These are phyloP conservation scores for Fusarium luffae DNA, from an alignment of 2,329 filamentous ascomycete genomes.

Conservation along the genomic window DNA sequence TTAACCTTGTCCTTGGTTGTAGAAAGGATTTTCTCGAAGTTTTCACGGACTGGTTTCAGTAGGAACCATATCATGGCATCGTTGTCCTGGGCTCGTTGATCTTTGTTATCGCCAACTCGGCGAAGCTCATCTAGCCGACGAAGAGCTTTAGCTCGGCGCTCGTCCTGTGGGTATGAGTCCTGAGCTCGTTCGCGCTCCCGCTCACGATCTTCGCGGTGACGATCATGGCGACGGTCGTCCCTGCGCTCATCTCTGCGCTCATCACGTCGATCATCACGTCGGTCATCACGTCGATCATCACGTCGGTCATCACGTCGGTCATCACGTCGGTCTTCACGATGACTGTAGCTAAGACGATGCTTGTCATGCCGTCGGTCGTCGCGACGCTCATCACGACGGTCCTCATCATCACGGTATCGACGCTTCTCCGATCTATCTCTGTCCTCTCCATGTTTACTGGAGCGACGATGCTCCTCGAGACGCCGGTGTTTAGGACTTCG, in stretches of 20 bases:
- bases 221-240: slow-evolving; percentile 37
- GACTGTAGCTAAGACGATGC: slow-evolving; percentile 35
- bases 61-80: slow-evolving; percentile 61
- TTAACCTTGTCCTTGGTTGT: slow-evolving; percentile 72
- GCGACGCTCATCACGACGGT: slow-evolving; percentile 39
- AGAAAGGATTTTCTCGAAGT: slow-evolving; percentile 68
- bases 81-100: slow-evolving; percentile 59
- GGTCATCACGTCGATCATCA: slow-evolving; percentile 33
- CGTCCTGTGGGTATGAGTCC: slow-evolving; percentile 51
- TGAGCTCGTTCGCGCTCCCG: slow-evolving; percentile 42
- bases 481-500: slow-evolving; percentile 58
- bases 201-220: slow-evolving; percentile 39
- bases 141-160: slow-evolving; percentile 56
- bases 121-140: slow-evolving; percentile 57
- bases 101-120: slow-evolving; percentile 61
- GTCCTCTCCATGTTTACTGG: slow-evolving; percentile 53
- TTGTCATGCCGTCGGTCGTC: slow-evolving; percentile 39
- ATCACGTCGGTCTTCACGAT: slow-evolving; percentile 37
- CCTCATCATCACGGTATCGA: slow-evolving; percentile 40
- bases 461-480: slow-evolving; percentile 54
- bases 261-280: slow-evolving; percentile 30
- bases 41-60: slow-evolving; percentile 69
- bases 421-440: slow-evolving; percentile 49
- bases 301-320: slow-evolving; percentile 36
- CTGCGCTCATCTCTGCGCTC: slow-evolving; percentile 32